phyloP scores from a whole-genome alignment of 257 asterid species.

The Nicotiana paniculata region DNA sequence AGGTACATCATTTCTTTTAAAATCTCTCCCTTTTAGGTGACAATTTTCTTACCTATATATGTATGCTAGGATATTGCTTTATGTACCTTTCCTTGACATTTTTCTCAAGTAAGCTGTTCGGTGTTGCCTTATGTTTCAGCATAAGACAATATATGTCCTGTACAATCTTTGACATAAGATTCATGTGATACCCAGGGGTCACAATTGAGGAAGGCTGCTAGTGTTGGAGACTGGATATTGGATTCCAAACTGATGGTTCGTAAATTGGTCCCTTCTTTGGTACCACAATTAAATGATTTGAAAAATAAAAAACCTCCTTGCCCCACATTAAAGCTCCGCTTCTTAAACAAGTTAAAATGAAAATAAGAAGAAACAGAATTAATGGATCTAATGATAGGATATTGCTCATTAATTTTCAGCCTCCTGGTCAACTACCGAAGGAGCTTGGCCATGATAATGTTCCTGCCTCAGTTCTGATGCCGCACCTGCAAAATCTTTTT shows the following conservation, averaged over 20 bases:
- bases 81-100: slow-evolving; percentile 55
- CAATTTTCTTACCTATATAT: slow-evolving; percentile 32
- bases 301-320: not conserved
- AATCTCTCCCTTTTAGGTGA: not conserved
- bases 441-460: slow-evolving; percentile 52
- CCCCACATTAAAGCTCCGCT: not conserved
- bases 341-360: not conserved
- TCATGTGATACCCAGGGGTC: slow-evolving; percentile 60
- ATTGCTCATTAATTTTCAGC: slow-evolving; percentile 46
- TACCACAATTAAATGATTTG: not conserved
- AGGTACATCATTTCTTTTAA: slow-evolving; percentile 39
- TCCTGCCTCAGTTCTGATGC: slow-evolving; percentile 82
- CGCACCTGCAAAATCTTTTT: slow-evolving; percentile 93
- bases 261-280: slow-evolving; percentile 17
- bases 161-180: slow-evolving; percentile 19
- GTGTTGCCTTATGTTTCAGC: slow-evolving; percentile 12
- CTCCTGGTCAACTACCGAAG: slow-evolving; percentile 47
- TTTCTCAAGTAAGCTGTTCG: slow-evolving; percentile 53
- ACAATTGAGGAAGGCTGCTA: slow-evolving; percentile 86
- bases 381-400: slow-evolving; percentile 8
- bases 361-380: not conserved
- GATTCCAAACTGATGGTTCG: slow-evolving; percentile 76
- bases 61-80: slow-evolving; percentile 63
- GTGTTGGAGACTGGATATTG: slow-evolving; percentile 86
- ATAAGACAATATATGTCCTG: slow-evolving; percentile 14